Base-by-base conservation (phyloP, 176 grass and related monocot genomes). In the Lolium perenne region DNA sequence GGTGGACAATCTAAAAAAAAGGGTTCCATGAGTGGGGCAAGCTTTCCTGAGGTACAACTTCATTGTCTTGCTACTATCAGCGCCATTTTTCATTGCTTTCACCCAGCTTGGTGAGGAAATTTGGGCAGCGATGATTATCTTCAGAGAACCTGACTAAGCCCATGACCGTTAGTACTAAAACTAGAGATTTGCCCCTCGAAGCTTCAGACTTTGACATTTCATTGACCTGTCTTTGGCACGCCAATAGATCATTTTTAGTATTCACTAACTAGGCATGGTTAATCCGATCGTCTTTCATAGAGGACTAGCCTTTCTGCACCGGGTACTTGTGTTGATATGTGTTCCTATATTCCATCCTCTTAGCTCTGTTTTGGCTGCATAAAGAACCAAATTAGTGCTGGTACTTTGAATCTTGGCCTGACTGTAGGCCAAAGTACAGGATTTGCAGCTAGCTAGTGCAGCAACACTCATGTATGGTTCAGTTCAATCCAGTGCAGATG, bases 21-120 rank as follows among this genome's bases (percentile, higher is more conserved):
- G 93, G 84, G 0, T 95, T 91, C 85, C 74, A 74, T 41, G 77
- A 91, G 8, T 91, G 91, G 91, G 91, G 93, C 23, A 91, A 87
- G 80, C 91, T 95, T 29, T 95, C n/a, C 76, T 95, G 63, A 91
- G 93, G 93, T 51, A 51, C 49, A 51, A 17, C 20, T 48, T 85
- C 55, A 1, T 56, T 40, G 20, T 18, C 49, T 12, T 51, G 49
- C 11, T 49, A 3, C 64, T n/a, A n/a, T 26, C 18, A 1, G 5
- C 9, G 8, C 47, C 12, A 40, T 80, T 12, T 7, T 26, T 20
- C 29, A 79, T 79, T 38, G 20, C 29, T 18, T 68, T 35, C 26
- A 66, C 13, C 0, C 13, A 16, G 63, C 25, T 66, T 35, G 63
- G 13, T 66, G 63, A 13, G 14, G 16, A 45, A 38, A 13, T 59